Percentiles rank a stretch among this genome's conserved stretches.
phyloP scores from a whole-genome alignment of 306 rosid genomes.

The Lathyrus tuberosus region DNA sequence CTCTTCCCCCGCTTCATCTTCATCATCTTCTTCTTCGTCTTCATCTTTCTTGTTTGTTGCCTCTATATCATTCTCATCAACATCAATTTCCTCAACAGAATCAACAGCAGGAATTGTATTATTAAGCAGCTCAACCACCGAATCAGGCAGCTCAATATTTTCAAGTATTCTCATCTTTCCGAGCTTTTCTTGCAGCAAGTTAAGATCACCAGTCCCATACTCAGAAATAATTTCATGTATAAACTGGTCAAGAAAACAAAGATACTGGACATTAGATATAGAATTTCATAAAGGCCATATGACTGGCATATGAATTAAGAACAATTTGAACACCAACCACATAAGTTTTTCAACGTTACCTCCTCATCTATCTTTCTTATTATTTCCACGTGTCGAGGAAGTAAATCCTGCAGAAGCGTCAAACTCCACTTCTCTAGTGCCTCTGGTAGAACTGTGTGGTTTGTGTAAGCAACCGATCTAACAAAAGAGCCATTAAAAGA shows the following conservation, averaged over 20 bases:
- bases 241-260: constrained; percentile 57
- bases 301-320: constrained; percentile 23
- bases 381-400: constrained; percentile 92
- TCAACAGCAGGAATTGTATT: constrained; percentile 39
- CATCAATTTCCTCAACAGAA: constrained; percentile 44
- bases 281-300: constrained; percentile 32
- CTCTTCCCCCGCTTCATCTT: constrained; percentile 5
- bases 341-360: constrained; percentile 47
- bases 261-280: constrained; percentile 33
- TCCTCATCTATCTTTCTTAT: constrained; percentile 79
- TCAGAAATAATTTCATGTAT: constrained; percentile 62
- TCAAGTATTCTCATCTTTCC: constrained; percentile 86
- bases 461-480: constrained; percentile 93
- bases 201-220: constrained; percentile 66
- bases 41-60: constrained; percentile 35
- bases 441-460: constrained; percentile 96
- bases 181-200: constrained; percentile 63
- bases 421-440: constrained; percentile 97
- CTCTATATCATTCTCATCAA: constrained; percentile 42
- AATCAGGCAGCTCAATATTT: constrained; percentile 77
- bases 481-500: constrained; percentile 35
- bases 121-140: constrained; percentile 54
- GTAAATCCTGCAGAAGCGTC: constrained; percentile 75
- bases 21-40: too few relatives aligned
- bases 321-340: constrained; percentile 29